Base-by-base conservation (phyloP, 2,329 filamentous ascomycete species). In the Aspergillus pseudoglaucus region DNA sequence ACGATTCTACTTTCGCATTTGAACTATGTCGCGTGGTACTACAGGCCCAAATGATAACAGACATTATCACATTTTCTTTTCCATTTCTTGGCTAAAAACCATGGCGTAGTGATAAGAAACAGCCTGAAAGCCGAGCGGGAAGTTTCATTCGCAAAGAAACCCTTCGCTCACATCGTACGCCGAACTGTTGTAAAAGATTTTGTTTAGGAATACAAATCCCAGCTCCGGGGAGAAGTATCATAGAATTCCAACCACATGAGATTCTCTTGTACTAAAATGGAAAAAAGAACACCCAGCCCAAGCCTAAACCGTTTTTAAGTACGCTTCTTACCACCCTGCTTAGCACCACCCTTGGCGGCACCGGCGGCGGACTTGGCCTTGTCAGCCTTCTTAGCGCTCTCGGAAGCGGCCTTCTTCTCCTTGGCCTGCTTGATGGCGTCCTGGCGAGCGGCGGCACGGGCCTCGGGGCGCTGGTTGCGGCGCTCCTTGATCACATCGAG, bases 401-500 rank as follows among this genome's bases (percentile, higher is more conserved):
- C 85, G 55, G 83, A 81, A 57, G 84, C 90, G 60, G 84, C 79
- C 82, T 94, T 95, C 90, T 97, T 96, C 75, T 95, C 90, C 87
- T 98, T 98, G 79, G 84, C 88, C 73, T 94, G 90, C 82, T 91
- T 91, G 80, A 97, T 90, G 74, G 93, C 91, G 65, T 84, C 80
- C 63, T 81, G 79, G 71, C 93, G 91, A 71, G 90, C 90, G 68
- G 93, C 93, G 67, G 84, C 81, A 74, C 93, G 90, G 72, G 90
- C 91, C 81, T 97, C 93, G 65, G 93, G 93, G 75, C 93, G 89
- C 82, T 89, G 85, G 66, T 82, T 76, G 71, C 93, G 90, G 80
- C 89, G 89, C 85, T 98, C 93, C 86, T 96, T 97, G 84, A 98
- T 97, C 71, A 97, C 90, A 74, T 98, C 93, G 76, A 98, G 90